Base-by-base conservation (phyloP, 257 asterid species). In the Gentiana dahurica region DNA sequence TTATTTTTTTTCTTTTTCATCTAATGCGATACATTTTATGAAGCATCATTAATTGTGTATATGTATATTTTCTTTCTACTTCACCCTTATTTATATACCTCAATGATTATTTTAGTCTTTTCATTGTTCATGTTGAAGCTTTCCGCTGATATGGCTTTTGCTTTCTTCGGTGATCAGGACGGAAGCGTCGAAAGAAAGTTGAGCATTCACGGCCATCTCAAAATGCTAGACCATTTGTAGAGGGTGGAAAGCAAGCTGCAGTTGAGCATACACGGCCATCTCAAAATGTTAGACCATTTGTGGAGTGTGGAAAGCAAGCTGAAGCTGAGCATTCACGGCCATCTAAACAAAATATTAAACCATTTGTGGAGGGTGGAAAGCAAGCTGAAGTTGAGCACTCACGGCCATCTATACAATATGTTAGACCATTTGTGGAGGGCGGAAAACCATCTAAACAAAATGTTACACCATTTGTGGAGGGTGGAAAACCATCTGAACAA, bases 121-220 rank as follows among this genome's bases (percentile, higher is more conserved):
- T 24, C 6, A n/a, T 34, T 52, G 54, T 50, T 15, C 58, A 36
- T 61, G 37, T 51, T 24, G 55, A 12, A 44, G 46, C 9, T 41
- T 41, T 10, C 9, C 9, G 9, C 2, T 41, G 46, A 41, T 10
- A 41, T 41, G 46, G 46, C 46, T 41, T 41, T 41, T 41, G 49
- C 36, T 32, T 54, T 57, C 43, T 71, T 43, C 65, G 34, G 36
- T 58, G 59, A 62, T 66, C 44, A 53, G 84, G 67, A 36, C 64
- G 36, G 62, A 80, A 69, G 58, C 70, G 57, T 34, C 68, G 53
- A 68, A 80, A 80, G 71, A 58, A 37, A 54, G 64, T 55, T 64
- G 64, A 36, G 62, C 71, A 41, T 41, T 2, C 9, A 41, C 46
- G 9, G 46, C 46, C 46, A 41, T 41, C 46, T 2, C 6, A 41